These are phyloP conservation scores for Carpinus fangiana DNA, from an alignment of 306 rosid genomes.

Conservation along the genomic window DNA sequence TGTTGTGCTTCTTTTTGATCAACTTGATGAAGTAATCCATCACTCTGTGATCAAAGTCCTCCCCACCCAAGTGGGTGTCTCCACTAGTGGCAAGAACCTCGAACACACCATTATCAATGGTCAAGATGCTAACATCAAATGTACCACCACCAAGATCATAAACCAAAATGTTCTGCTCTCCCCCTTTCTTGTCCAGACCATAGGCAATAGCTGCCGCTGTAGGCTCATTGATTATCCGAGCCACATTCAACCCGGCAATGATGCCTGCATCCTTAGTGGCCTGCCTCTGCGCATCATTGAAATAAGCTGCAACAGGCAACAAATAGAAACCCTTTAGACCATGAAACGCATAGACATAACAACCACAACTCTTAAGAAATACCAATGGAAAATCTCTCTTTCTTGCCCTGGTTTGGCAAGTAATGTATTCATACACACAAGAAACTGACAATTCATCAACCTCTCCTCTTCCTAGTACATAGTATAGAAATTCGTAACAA, in stretches of 20 bases:
- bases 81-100: conserved; percentile 59
- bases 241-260: conserved; percentile 54
- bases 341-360: neutral
- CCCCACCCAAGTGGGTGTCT: conserved; percentile 66
- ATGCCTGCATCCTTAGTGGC: conserved; percentile 54
- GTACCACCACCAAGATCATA: conserved; percentile 72
- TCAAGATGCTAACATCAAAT: conserved; percentile 63
- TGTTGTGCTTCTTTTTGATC: conserved; percentile 50
- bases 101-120: conserved; percentile 58
- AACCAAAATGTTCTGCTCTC: conserved; percentile 47
- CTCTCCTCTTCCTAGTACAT: neutral
- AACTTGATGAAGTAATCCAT: conserved; percentile 57
- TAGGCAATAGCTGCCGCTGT: conserved; percentile 58
- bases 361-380: neutral
- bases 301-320: conserved; percentile 42
- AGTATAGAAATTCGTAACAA: no score
- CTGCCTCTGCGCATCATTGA: conserved; percentile 60
- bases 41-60: conserved; percentile 62
- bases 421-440: neutral
- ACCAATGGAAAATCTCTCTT: neutral
- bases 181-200: conserved; percentile 53
- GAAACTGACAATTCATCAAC: neutral
- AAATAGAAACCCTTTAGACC: conserved; percentile 7
- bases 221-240: conserved; percentile 52
- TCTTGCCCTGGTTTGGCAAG: neutral